Evolutionary conservation across 2,329 filamentous ascomycete genomes (phyloP), one percentile per base, ranked within the genome.

Genomic region (Alternaria gaisen): DNA sequence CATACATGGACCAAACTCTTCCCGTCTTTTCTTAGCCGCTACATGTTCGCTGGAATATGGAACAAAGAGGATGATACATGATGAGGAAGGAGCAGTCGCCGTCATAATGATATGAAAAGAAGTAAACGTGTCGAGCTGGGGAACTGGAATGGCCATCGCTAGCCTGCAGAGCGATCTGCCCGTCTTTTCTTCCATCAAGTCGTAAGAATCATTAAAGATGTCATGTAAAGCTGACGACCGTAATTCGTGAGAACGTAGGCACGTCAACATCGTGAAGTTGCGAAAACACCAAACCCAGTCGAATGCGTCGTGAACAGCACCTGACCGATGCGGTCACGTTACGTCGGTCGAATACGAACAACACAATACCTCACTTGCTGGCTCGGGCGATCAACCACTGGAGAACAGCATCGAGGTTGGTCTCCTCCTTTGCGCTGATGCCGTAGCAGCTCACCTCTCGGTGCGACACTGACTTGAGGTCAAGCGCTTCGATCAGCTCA

Each of bases 401-500:
- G 72, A 99, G 85, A 53, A 99, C 95, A 7, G 94, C 95, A 76
- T 99, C 94, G 67, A 99, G 88, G 81, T 99, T 99, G 59, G 94
- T 99, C 82, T 99, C 95, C 79, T 98, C 94, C 81, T 98, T 98
- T 63, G 94, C 95, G 79, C 94, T 97, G 82, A 99, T 97, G 64
- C 94, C 94, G 80, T 99, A 99, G 82, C 95, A 98, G 82, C 93
- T 97, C 71, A 99, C 94, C 80, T 99, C 95, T 56, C 95, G 92
- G 73, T 93, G 90, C 61, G 90, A 91, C 78, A 99, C 93, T 70
- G 88, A 88, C 79, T 95, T 97, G 59, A 99, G 86, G 72, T 97
- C 90, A 81, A 99, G 86, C 65, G 90, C 90, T 63, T 97, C 94
- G 81, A 99, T 98, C 76, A 99, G 82, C 80, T 98, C 93, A 78